Evolutionary conservation across 164 flowering plant species (phyloP), one percentile per base, ranked within the genome.

Genomic region (Saururus chinensis): DNA sequence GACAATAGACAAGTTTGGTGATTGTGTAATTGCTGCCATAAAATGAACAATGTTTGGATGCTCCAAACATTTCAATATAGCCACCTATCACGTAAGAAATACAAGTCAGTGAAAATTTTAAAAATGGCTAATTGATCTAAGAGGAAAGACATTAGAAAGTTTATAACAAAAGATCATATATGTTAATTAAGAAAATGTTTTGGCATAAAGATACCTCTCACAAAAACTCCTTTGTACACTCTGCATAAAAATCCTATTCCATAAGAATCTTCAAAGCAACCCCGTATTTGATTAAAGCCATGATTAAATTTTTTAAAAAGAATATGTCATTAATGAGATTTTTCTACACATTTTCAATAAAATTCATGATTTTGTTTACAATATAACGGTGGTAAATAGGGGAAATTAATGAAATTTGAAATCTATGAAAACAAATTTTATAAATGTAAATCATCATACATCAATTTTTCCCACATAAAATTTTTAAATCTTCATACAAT

Each of bases 261-360:
- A 88, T 87, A 64, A 95, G 95, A 80, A 95, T 89, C 74, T 95
- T 95, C 73, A 95, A 96, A 60, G 99, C 99, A 70, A 95, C 99
- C 69, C 91, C 99, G 97, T 95, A 84, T 12, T 2, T 12, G 17
- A 45, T 2, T 9, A 45, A 45, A 45, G 49, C 17, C 49, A 45
- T 9, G 17, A 12, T 45, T 45, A 12, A 45, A 2, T 2, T 45
- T 17, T 12, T n/a, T n/a, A n/a, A 30, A 30, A 6, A 30, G 6
- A 30, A 30, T 30, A 30, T n/a, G n/a, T n/a, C n/a, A n/a, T n/a
- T n/a, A n/a, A n/a, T n/a, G n/a, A n/a, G n/a, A n/a, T n/a, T n/a
- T n/a, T n/a, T n/a, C n/a, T n/a, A n/a, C n/a, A n/a, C n/a, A n/a
- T n/a, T n/a, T n/a, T n/a, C n/a, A n/a, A n/a, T n/a, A n/a, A n/a